These are phyloP conservation scores for Capsicum rhomboideum DNA, from an alignment of 257 asterid species.

Conservation along the genomic window DNA sequence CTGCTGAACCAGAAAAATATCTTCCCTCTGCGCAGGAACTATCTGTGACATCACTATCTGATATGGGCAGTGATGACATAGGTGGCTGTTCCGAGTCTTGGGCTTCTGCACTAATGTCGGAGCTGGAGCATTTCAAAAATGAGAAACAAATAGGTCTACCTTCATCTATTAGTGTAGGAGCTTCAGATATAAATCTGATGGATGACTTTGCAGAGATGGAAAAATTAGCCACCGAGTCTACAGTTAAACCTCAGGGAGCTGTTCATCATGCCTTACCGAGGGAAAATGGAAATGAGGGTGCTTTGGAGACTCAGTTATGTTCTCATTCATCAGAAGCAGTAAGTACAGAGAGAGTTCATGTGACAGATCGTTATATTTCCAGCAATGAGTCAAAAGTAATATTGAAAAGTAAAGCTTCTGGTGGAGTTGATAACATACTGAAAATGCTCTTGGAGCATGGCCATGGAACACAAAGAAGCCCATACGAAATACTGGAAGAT, in stretches of 20 bases:
- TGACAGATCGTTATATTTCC: conserved; percentile 11
- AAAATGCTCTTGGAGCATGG: conserved; percentile 38
- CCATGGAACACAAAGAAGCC: conserved; percentile 22
- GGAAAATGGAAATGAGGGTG: conserved; percentile 12
- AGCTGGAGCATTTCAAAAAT: conserved; percentile 48
- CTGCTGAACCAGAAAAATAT: conserved; percentile 22
- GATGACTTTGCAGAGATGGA: conserved; percentile 96
- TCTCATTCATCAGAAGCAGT: conserved; percentile 5
- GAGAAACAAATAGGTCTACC: conserved; percentile 29
- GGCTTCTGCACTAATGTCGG: conserved; percentile 58
- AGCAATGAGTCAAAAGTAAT: conserved; percentile 7
- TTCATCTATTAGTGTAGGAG: conserved; percentile 29
- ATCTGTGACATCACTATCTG: conserved; percentile 40
- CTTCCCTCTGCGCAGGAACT: conserved; percentile 18
- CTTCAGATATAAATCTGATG: conserved; percentile 67
- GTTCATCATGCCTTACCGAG: conserved; percentile 27
- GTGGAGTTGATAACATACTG: conserved; percentile 26
- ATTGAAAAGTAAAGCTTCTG: conserved; percentile 2
- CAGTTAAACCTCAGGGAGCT: conserved; percentile 28
- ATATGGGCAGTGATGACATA: conserved; percentile 61
- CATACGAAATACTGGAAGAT: conserved; percentile 38
- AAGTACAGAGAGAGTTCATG: conserved; percentile 3
- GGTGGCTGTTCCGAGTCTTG: conserved; percentile 57
- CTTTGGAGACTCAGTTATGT: conserved; percentile 18
- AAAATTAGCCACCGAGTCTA: conserved; percentile 50